Evolutionary conservation across 2,329 filamentous ascomycete genomes (phyloP).

Genomic region (Fusarium sp.): DNA sequence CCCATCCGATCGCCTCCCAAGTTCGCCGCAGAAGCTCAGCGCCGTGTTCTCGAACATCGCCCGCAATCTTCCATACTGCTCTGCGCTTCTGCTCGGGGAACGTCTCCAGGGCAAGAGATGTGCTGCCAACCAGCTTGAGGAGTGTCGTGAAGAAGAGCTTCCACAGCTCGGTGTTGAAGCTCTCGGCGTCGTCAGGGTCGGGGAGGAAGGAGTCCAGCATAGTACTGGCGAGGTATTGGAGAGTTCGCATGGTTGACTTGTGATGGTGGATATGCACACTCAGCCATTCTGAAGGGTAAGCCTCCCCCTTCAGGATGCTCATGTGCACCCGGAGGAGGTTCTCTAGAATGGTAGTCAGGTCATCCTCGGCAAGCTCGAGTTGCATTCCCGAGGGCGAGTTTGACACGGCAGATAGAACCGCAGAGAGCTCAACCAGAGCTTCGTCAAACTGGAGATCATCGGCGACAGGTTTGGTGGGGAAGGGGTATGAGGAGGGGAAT

Average conservation of each 20-base stretch:
- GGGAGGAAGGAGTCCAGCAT: constrained; percentile 88
- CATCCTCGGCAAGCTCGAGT: constrained; percentile 78
- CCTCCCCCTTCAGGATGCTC: constrained; percentile 88
- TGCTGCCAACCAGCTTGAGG: constrained; percentile 88
- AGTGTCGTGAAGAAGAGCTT: constrained; percentile 91
- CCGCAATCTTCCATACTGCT: constrained; percentile 98
- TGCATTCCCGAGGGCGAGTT: constrained; percentile 77
- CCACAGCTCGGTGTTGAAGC: constrained; percentile 94
- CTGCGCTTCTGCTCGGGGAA: constrained; percentile 97
- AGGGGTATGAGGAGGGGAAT: constrained; percentile 91
- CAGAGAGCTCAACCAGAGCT: constrained; percentile 86
- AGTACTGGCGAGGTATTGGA: constrained; percentile 84
- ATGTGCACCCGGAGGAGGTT: constrained; percentile 86
- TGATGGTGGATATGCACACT: constrained; percentile 95
- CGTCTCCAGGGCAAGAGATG: constrained; percentile 89
- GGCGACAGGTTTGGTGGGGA: constrained; percentile 77
- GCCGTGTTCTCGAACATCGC: constrained; percentile 92
- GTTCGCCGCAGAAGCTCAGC: constrained; percentile 85
- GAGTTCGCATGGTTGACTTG: constrained; percentile 85
- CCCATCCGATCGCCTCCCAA: constrained; percentile 98
- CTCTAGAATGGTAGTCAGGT: constrained; percentile 79
- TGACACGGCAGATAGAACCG: constrained; percentile 84
- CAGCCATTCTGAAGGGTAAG: constrained; percentile 90
- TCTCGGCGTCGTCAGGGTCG: constrained; percentile 88
- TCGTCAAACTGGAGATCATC: constrained; percentile 79